These are phyloP conservation scores for Pleurotus giganteus DNA, from an alignment of 768 basidiomycete genomes.

Conservation along the genomic window DNA sequence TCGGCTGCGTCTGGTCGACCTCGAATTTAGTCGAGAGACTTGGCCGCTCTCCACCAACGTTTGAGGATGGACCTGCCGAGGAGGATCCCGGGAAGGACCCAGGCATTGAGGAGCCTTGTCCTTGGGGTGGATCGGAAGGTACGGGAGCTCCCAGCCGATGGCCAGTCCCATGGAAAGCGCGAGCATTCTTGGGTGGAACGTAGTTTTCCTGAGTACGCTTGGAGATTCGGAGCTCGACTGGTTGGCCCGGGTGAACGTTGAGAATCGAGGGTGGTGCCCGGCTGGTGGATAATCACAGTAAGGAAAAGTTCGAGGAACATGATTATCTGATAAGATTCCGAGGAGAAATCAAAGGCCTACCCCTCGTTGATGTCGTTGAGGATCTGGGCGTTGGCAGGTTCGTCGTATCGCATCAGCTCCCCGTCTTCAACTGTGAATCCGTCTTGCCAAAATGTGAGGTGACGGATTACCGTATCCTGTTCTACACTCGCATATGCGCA, in stretches of 20 bases:
- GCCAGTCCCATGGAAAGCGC: constrained; percentile 70
- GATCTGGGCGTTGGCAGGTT: constrained; percentile 67
- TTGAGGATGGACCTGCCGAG: constrained; percentile 19
- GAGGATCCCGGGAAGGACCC: constrained; percentile 52
- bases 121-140: constrained; percentile 31
- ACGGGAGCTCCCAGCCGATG: constrained; percentile 80
- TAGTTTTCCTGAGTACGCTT: constrained; percentile 74
- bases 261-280: constrained; percentile 78
- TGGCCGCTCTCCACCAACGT: constrained; percentile 26
- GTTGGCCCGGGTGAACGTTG: constrained; percentile 72
- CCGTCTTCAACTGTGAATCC: constrained; percentile 94
- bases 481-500: constrained; percentile 27
- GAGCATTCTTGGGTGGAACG: constrained; percentile 48
- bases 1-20: constrained; percentile 80
- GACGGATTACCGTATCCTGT: constrained; percentile 62
- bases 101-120: constrained; percentile 41
- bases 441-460: constrained; percentile 89
- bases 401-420: constrained; percentile 78
- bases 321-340: not conserved
- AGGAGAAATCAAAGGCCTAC: constrained; percentile 43
- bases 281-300: constrained; percentile 32
- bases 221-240: constrained; percentile 78
- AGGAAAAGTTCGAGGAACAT: not conserved
- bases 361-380: constrained; percentile 79
- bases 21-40: constrained; percentile 59